Evolutionary conservation across 768 basidiomycete genomes (phyloP).

Genomic region (Coprinellus micaceus): DNA sequence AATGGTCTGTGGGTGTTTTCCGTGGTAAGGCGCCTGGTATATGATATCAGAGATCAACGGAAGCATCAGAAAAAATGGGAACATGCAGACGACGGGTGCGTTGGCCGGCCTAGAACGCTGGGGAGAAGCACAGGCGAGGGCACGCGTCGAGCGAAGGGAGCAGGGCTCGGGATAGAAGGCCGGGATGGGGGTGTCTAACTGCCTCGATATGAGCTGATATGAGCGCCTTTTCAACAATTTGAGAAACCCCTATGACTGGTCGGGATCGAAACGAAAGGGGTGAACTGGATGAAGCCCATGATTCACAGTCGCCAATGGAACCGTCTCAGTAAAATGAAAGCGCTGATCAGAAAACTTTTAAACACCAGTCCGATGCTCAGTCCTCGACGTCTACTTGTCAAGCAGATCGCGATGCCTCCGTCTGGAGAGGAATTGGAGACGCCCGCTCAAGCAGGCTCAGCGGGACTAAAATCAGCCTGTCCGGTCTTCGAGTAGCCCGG

Average conservation of each 20-base stretch:
- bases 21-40: neutral
- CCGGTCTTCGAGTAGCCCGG: too few relatives aligned
- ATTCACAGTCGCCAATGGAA: neutral
- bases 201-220: neutral
- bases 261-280: neutral
- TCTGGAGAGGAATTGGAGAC: too few relatives aligned
- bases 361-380: neutral
- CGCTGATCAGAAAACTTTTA: neutral
- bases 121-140: neutral
- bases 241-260: neutral
- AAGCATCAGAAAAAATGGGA: neutral
- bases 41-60: neutral
- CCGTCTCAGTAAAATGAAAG: neutral
- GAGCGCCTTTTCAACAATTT: neutral
- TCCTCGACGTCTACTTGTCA: too few relatives aligned
- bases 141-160: neutral
- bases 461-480: too few relatives aligned
- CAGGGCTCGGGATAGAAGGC: neutral
- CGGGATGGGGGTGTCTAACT: neutral
- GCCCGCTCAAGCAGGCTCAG: too few relatives aligned
- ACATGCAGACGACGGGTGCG: neutral
- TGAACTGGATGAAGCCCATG: neutral
- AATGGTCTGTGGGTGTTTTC: neutral
- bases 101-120: neutral
- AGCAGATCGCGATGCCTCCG: too few relatives aligned